phyloP scores from a whole-genome alignment of 805 yeast species.

The Metschnikowia arizonensis region DNA sequence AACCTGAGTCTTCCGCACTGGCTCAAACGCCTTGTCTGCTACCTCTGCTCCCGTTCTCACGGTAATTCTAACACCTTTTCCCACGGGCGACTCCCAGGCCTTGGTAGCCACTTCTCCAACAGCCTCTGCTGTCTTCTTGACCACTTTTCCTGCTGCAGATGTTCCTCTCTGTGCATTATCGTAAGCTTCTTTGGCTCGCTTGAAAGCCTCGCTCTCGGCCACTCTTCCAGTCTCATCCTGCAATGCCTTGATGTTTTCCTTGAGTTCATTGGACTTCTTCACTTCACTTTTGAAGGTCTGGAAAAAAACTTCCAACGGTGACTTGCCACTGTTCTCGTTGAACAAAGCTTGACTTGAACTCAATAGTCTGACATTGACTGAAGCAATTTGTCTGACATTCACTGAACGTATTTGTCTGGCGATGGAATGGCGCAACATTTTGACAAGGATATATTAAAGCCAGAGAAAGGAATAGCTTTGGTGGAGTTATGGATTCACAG shows the following conservation, averaged over 20 bases:
- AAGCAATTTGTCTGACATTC: constrained; percentile 2
- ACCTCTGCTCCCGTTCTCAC: constrained; percentile 79
- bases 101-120: constrained; percentile 84
- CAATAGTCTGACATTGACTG: constrained; percentile 10
- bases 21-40: constrained; percentile 87
- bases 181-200: constrained; percentile 88
- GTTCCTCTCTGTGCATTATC: constrained; percentile 72
- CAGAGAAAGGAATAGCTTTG: not conserved
- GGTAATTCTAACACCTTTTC: constrained; percentile 81
- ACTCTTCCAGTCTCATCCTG: constrained; percentile 94
- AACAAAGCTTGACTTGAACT: constrained; percentile 9
- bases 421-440: constrained; percentile 18
- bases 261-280: constrained; percentile 83
- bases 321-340: constrained; percentile 29
- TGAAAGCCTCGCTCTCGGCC: constrained; percentile 91
- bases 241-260: constrained; percentile 87
- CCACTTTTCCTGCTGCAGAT: constrained; percentile 67
- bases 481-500: not conserved
- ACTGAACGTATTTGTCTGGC: constrained; percentile 10
- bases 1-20: constrained; percentile 84
- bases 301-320: constrained; percentile 88
- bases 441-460: not conserved
- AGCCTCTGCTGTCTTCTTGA: constrained; percentile 86
- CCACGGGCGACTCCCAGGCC: constrained; percentile 96
- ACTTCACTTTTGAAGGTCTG: constrained; percentile 91